phyloP scores from a whole-genome alignment of 1,284 basidiomycete species.

The Irpex sp. region DNA sequence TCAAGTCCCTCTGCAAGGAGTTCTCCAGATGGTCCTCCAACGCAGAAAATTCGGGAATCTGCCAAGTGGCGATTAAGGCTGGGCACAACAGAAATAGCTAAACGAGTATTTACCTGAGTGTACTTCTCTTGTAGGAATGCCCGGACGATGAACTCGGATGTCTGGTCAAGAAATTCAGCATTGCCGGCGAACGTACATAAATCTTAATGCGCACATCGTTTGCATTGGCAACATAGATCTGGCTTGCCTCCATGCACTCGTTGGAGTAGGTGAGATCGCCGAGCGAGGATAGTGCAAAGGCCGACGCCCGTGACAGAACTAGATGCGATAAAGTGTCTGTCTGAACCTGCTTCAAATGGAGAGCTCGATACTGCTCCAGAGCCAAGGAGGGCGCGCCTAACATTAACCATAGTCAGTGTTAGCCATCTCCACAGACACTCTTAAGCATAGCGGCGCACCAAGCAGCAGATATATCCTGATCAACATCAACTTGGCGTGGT shows the following conservation, averaged over 20 bases:
- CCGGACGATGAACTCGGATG: slow-evolving; percentile 72
- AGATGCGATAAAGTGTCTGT: slow-evolving; percentile 83
- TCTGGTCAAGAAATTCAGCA: slow-evolving; percentile 39
- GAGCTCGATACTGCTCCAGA: slow-evolving; percentile 70
- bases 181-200: slow-evolving; percentile 1
- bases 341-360: slow-evolving; percentile 81
- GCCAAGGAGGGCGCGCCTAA: slow-evolving; percentile 67
- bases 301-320: slow-evolving; percentile 72
- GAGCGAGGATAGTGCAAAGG: slow-evolving; percentile 68
- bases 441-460: slow-evolving; percentile 39
- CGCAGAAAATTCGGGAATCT: slow-evolving; percentile 78
- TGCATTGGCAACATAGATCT: slow-evolving; percentile 74
- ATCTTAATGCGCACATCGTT: slow-evolving; percentile 51
- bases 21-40: slow-evolving; percentile 78
- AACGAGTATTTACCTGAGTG: slow-evolving; percentile 60
- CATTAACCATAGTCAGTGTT: slow-evolving; percentile 2
- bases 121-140: slow-evolving; percentile 78
- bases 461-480: slow-evolving; percentile 77
- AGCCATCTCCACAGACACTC: neutral
- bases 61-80: no score
- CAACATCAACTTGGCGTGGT: slow-evolving; percentile 70
- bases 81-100: neutral
- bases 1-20: slow-evolving; percentile 75
- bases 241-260: slow-evolving; percentile 73
- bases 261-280: slow-evolving; percentile 69